Percentiles rank a stretch among this genome's conserved stretches.
phyloP scores from a whole-genome alignment of 345 rosid genomes.

The Gossypium longicalyx region DNA sequence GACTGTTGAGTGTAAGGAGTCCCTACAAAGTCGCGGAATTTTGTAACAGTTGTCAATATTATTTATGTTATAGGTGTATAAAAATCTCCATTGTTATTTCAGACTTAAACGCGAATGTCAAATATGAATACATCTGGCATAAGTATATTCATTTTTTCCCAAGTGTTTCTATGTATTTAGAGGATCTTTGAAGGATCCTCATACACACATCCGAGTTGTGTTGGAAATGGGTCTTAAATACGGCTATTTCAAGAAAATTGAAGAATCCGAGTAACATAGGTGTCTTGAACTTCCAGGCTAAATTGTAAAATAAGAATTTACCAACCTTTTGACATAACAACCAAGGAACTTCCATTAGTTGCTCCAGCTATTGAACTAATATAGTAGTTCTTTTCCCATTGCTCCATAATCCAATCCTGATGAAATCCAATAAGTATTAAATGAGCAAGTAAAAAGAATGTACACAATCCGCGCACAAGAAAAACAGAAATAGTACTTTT shows the following conservation, averaged over 20 bases:
- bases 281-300: neutral
- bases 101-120: neutral
- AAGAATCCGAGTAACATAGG: neutral
- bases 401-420: slow-evolving; percentile 99
- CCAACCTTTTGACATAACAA: slow-evolving; percentile 93
- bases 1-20: slow-evolving; percentile 96
- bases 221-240: neutral
- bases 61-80: neutral
- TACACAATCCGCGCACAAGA: slow-evolving; percentile 1
- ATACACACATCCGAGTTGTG: neutral
- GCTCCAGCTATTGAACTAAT: slow-evolving; percentile 97
- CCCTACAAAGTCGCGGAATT: slow-evolving; percentile 42
- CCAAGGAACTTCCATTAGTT: slow-evolving; percentile 82
- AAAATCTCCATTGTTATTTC: neutral
- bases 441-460: slow-evolving; percentile 7
- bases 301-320: neutral
- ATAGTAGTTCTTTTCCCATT: slow-evolving; percentile 93
- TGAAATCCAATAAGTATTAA: slow-evolving; percentile 15
- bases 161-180: neutral
- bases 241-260: neutral
- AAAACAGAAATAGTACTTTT: neutral
- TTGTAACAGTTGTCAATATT: neutral
- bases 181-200: neutral
- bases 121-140: neutral
- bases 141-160: neutral